Conservation (phyloP, 306 rosid genomes). For the Geum urbanum region DNA sequence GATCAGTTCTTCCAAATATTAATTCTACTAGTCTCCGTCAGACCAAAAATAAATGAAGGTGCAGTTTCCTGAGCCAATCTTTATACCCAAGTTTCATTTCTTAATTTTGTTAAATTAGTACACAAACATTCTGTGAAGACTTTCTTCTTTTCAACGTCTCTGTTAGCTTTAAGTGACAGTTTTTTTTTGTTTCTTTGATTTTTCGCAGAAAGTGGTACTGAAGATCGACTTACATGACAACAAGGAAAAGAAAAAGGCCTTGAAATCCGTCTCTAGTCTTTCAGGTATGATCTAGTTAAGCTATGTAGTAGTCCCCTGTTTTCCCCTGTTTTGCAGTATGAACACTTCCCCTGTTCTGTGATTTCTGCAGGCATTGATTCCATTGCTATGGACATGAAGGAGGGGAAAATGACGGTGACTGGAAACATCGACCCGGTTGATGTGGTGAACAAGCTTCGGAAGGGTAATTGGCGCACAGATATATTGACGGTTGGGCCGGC, state of each 20-base stretch:
- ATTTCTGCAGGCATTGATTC: constrained; percentile 68
- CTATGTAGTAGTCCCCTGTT: neutral
- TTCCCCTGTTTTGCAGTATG: neutral
- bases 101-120: constrained; percentile 13
- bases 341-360: neutral
- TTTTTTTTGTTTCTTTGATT: neutral
- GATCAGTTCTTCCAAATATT: neutral
- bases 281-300: constrained; percentile 34
- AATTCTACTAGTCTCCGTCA: constrained; percentile 7
- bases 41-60: constrained; percentile 60
- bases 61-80: constrained; percentile 28
- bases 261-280: constrained; percentile 57
- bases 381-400: constrained; percentile 81
- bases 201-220: constrained; percentile 65
- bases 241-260: constrained; percentile 67
- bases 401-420: constrained; percentile 61
- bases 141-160: neutral
- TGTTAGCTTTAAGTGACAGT: neutral
- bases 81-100: constrained; percentile 11
- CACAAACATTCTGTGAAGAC: neutral
- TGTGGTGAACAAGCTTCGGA: constrained; percentile 56
- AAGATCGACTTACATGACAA: constrained; percentile 70
- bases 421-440: constrained; percentile 64
- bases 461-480: constrained; percentile 52
- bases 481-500: constrained; percentile 78